A percentile compares a stretch with the other conserved stretches of the same genome.
Conservation (phyloP, 192 early-diverging fungal species). For the Entomortierella beljakovae region DNA sequence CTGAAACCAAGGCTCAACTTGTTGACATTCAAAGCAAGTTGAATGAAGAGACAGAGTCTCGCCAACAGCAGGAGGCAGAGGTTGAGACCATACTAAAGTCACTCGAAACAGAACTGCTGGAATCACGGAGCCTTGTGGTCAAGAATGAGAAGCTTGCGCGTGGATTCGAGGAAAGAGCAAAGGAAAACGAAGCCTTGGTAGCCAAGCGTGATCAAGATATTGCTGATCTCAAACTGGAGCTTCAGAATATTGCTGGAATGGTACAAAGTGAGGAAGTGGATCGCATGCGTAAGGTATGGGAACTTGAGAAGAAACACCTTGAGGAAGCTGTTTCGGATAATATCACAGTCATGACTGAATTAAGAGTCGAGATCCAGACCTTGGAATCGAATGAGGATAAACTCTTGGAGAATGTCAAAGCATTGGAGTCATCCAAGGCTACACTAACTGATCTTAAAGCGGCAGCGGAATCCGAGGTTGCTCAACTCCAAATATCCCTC, state of each 20-base stretch:
- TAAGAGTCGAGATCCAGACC: constrained; percentile 56
- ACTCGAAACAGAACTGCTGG: constrained; percentile 42
- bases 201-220: constrained; percentile 57
- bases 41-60: constrained; percentile 20
- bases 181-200: constrained; percentile 31
- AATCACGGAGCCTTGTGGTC: constrained; percentile 25
- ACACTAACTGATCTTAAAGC: constrained; percentile 15
- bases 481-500: not conserved
- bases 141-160: constrained; percentile 39
- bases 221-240: constrained; percentile 57
- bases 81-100: constrained; percentile 23
- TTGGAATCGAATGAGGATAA: constrained; percentile 56
- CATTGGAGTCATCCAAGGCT: constrained; percentile 8
- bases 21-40: constrained; percentile 15
- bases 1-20: constrained; percentile 52
- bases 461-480: constrained; percentile 18
- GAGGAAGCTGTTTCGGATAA: constrained; percentile 52
- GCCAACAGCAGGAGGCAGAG: constrained; percentile 15
- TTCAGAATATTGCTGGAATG: constrained; percentile 60
- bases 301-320: constrained; percentile 60
- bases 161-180: constrained; percentile 9
- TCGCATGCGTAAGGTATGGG: constrained; percentile 63
- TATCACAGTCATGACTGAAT: constrained; percentile 48
- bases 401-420: constrained; percentile 18
- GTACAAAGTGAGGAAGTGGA: constrained; percentile 62